Evolutionary conservation across 2,329 filamentous ascomycete genomes (phyloP).

Genomic region (Fusarium odoratissimum): DNA sequence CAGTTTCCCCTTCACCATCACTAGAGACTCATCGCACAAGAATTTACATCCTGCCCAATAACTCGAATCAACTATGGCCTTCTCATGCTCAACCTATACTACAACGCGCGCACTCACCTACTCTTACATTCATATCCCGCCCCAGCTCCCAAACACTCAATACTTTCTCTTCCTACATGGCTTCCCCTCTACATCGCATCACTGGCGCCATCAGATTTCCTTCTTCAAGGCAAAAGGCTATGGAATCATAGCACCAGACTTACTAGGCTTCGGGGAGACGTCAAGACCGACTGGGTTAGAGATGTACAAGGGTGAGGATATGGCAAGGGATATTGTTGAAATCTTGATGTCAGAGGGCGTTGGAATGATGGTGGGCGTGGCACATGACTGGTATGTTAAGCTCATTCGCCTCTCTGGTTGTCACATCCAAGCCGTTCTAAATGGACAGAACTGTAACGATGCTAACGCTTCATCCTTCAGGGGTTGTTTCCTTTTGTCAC

Average conservation of each 20-base stretch:
- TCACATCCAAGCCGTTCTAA: accelerated
- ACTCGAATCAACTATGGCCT: neutral
- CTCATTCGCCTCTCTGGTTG: accelerated
- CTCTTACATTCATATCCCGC: neutral
- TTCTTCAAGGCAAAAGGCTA: neutral
- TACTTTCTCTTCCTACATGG: neutral
- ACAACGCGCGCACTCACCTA: neutral
- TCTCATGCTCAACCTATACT: neutral
- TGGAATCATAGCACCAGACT: neutral
- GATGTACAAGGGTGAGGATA: neutral
- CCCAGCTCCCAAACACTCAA: neutral
- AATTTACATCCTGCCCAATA: neutral
- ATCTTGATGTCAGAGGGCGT: neutral
- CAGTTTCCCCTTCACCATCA: accelerated
- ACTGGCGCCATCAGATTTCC: neutral
- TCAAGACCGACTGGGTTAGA: neutral
- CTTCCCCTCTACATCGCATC: neutral
- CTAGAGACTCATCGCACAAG: accelerated
- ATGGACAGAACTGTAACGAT: accelerated
- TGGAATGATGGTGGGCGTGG: accelerated
- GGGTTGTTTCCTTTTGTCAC: neutral
- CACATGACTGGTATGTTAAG: neutral
- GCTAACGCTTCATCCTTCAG: accelerated
- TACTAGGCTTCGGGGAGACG: neutral
- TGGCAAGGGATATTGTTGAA: neutral